Percentiles rank a stretch among this genome's conserved stretches.
phyloP scores from a whole-genome alignment of 345 rosid genomes.

The Eucalyptus grandis region DNA sequence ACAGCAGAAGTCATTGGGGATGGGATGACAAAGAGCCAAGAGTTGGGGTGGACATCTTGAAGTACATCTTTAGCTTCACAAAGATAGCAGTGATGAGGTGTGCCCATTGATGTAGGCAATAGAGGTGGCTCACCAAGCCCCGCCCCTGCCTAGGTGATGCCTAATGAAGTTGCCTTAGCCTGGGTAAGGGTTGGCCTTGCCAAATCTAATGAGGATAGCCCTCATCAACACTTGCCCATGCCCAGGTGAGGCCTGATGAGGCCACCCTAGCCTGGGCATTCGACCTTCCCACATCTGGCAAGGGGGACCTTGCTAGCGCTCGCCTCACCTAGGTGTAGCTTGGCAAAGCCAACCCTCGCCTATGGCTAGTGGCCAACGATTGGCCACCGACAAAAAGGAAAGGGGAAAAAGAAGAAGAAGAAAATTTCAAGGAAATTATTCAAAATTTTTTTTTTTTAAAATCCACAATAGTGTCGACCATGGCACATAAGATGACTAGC shows the following conservation, averaged over 20 bases:
- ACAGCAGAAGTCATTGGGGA: neutral
- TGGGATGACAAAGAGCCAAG: neutral
- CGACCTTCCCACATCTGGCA: neutral
- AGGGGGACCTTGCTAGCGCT: neutral
- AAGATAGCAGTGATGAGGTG: neutral
- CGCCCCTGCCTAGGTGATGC: accelerated
- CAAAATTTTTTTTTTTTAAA: too few species aligned
- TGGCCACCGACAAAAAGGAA: too few species aligned
- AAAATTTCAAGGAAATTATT: too few species aligned
- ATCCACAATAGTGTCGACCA: too few species aligned
- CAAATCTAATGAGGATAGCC: too few species aligned
- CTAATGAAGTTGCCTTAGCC: accelerated
- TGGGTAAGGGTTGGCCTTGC: neutral
- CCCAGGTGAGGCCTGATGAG: neutral
- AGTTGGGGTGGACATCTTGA: neutral
- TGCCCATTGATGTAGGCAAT: neutral
- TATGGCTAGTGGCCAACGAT: too few species aligned
- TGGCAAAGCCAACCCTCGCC: too few species aligned
- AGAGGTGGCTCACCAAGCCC: neutral
- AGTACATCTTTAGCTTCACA: neutral
- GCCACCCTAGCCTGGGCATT: accelerated
- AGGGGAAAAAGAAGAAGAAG: too few species aligned
- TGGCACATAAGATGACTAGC: too few species aligned
- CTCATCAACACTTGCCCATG: neutral
- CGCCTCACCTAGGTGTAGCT: neutral